Evolutionary conservation across 768 basidiomycete species (phyloP), one percentile per base, ranked within the genome.

Genomic region (Serendipita vermifera): DNA sequence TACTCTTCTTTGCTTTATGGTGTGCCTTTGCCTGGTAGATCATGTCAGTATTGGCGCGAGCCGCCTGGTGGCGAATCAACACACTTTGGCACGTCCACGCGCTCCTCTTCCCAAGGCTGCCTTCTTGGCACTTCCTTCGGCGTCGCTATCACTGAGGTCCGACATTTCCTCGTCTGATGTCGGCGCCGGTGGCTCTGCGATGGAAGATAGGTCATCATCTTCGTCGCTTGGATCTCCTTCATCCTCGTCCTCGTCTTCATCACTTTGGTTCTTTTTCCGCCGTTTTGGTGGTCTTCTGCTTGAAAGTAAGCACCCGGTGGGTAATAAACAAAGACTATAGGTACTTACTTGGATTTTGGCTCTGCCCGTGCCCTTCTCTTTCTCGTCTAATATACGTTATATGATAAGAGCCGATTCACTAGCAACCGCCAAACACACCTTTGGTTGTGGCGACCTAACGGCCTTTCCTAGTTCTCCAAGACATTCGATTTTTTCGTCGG

Each of bases 401-500:
- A 26, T 11, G 41, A 41, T 27, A 5, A 4, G 20, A 13, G 20
- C 15, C n/a, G 43, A 5, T 15, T 7, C 15, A 14, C 13, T 13
- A 2, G 11, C 24, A 36, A 13, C 35, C 17, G 15, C 9, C n/a
- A 13, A 2, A 3, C 3, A n/a, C 33, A 58, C 46, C 55, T 62
- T 46, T 27, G 15, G 27, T 27, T 27, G 29, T 56, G 43, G 56
- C 31, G 54, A 57, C 43, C 54, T 58, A 40, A 32, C 57, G 17
- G 60, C 35, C 36, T 64, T 63, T 5, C 38, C 58, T n/a, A 59
- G 24, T 22, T 80, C 79, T 33, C 68, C 71, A 4, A 90, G 65
- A 81, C 83, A 83, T 15, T 67, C 59, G 17, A 75, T 58, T 11
- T 78, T 76, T 46, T 80, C 75, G 39, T 79, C 77, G 15, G 84